These are phyloP conservation scores for Nothophaeocryptopus gaeumannii DNA, from an alignment of 2,329 filamentous ascomycete species.

Conservation along the genomic window DNA sequence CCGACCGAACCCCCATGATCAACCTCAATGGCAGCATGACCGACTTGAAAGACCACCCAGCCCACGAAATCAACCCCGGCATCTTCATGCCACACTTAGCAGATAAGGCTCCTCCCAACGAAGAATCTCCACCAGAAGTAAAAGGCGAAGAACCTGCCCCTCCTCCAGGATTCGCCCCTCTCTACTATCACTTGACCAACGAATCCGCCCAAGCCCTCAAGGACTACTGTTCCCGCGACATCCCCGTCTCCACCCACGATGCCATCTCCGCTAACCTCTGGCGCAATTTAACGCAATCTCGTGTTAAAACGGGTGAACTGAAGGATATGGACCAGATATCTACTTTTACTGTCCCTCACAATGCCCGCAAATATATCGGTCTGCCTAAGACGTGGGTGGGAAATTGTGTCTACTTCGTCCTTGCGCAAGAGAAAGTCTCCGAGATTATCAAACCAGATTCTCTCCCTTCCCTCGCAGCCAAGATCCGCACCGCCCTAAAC, in stretches of 20 bases:
- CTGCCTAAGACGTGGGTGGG: conserved; percentile 20
- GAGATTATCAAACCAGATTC: conserved; percentile 16
- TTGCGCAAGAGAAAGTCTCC: conserved; percentile 10
- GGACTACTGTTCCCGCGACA: conserved; percentile 11
- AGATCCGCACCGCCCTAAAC: conserved; percentile 18
- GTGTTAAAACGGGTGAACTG: conserved; percentile 17
- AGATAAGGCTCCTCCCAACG: conserved; percentile 10
- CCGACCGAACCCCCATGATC: conserved; percentile 15
- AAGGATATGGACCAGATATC: conserved; percentile 12
- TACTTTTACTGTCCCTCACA: conserved; percentile 23
- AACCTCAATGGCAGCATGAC: conserved; percentile 14
- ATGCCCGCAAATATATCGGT: conserved; percentile 18
- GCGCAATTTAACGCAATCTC: conserved; percentile 18
- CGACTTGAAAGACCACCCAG: conserved; percentile 18
- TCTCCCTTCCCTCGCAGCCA: conserved; percentile 16
- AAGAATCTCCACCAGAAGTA: conserved; percentile 2
- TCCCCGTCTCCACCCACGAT: conserved; percentile 22
- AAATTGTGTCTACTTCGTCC: conserved; percentile 24
- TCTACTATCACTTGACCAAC: conserved; percentile 15
- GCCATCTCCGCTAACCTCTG: conserved; percentile 21
- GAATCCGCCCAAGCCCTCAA: conserved; percentile 18
- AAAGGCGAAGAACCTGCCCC: conserved; percentile 11
- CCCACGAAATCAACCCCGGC: conserved; percentile 10
- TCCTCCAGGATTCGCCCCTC: conserved; percentile 16
- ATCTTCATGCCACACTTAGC: conserved; percentile 14